phyloP scores from a whole-genome alignment of 208 protist species.

The Crithidia expoeki region DNA sequence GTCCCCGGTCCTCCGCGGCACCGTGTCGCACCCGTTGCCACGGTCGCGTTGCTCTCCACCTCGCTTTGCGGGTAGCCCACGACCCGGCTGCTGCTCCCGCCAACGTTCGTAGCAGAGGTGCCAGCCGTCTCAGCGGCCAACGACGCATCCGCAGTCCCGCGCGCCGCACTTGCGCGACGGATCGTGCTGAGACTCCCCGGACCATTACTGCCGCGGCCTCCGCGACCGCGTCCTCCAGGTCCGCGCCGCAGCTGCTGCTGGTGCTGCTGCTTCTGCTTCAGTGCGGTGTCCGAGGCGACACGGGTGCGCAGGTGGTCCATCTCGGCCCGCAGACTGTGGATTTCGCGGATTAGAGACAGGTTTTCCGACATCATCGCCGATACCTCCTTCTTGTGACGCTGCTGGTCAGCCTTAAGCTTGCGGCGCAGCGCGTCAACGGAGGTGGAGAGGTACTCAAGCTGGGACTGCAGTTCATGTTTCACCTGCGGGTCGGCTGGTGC shows the following conservation, averaged over 20 bases:
- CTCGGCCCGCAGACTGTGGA: slow-evolving; percentile 94
- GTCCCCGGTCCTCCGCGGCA: slow-evolving; percentile 11
- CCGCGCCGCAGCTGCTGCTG: slow-evolving; percentile 18
- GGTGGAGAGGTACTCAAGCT: slow-evolving; percentile 92
- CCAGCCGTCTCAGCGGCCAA: neutral
- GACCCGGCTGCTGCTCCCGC: slow-evolving; percentile 6
- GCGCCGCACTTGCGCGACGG: slow-evolving; percentile 9
- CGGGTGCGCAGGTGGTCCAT: slow-evolving; percentile 78
- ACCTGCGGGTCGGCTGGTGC: slow-evolving; percentile 76
- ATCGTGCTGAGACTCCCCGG: neutral
- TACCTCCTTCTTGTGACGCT: slow-evolving; percentile 90
- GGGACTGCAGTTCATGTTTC: slow-evolving; percentile 88
- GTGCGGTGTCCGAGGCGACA: slow-evolving; percentile 62
- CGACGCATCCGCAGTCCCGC: neutral
- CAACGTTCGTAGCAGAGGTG: neutral
- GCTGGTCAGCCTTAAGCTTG: slow-evolving; percentile 91
- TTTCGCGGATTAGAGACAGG: slow-evolving; percentile 94
- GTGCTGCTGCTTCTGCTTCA: slow-evolving; percentile 36
- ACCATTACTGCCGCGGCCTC: slow-evolving; percentile 1
- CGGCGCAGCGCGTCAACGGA: slow-evolving; percentile 92
- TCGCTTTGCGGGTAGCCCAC: slow-evolving; percentile 5
- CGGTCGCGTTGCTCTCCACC: slow-evolving; percentile 9
- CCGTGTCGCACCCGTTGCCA: neutral
- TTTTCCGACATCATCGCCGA: slow-evolving; percentile 96
- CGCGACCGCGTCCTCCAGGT: neutral